Evolutionary conservation across 108 stramenopile genomes (phyloP).

Genomic region (Cyclotella kingstonii): DNA sequence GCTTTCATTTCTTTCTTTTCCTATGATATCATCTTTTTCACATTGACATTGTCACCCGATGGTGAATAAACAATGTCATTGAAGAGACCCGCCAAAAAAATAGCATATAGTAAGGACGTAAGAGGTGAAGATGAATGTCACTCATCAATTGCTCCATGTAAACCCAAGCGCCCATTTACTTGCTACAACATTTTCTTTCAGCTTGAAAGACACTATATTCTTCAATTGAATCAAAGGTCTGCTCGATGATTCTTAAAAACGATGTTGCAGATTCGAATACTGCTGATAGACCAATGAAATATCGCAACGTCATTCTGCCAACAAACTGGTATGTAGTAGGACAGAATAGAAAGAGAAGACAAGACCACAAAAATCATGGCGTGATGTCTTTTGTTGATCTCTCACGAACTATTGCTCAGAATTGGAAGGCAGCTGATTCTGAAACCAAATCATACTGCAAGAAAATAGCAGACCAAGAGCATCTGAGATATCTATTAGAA

Average conservation of each 20-base stretch:
- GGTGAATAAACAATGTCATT: too few relatives aligned
- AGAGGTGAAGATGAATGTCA: neutral
- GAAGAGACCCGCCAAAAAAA: too few relatives aligned
- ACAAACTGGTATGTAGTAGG: neutral
- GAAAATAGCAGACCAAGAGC: neutral
- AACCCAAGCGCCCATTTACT: conserved; percentile 3
- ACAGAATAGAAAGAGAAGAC: neutral
- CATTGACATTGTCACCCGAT: too few relatives aligned
- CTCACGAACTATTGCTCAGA: neutral
- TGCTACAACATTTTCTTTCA: neutral
- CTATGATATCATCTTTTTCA: too few relatives aligned
- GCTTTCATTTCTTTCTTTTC: too few relatives aligned
- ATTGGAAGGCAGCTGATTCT: neutral
- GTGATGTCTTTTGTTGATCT: neutral
- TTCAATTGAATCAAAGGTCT: neutral
- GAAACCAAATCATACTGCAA: neutral
- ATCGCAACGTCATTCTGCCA: conserved; percentile 1
- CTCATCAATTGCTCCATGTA: neutral
- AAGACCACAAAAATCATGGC: neutral
- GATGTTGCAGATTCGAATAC: neutral
- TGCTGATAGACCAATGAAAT: neutral
- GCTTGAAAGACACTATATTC: conserved; percentile 1
- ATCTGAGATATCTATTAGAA: neutral
- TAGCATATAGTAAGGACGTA: neutral
- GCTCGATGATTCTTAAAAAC: neutral